Evolutionary conservation across 129 eudicot species (phyloP), one percentile per base, ranked within the genome.

Genomic region (Cynara cardunculus): DNA sequence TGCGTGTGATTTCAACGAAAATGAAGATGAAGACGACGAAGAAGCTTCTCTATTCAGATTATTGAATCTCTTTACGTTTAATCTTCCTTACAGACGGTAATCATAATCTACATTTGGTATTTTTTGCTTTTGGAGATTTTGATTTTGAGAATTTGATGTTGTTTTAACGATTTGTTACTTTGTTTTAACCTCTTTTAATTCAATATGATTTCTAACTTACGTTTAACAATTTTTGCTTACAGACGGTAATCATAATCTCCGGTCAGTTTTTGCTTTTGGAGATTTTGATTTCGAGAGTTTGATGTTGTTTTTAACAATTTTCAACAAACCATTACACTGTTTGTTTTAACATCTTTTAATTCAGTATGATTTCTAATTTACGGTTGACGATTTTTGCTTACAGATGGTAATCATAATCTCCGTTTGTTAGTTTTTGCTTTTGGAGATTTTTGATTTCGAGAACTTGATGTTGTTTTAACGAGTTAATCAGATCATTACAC

Each of bases 361-460:
- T 71, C 16, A 16, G 13, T 14, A 3, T 16, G 19, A 46, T 46
- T 46, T 46, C 59, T 46, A 0, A 13, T 22, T 65, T 70, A 30
- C 65, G 25, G 61, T 25, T 65, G 30, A 24, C 39, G 8, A 34
- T 34, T 25, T 49, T 66, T 66, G 25, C 37, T 37, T 77, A 8
- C 81, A 44, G 16, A 72, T 25, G 70, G 75, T 80, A 80, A 35
- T 81, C 53, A 74, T n/a, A 24, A 69, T 75, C 26, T 82, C 25
- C 41, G 16, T 68, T 49, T 41, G 6, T 12, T 75, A 18, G 0
- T 22, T 75, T 74, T 67, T 62, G 24, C 26, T 46, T 22, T 44
- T 18, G 24, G n/a, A 21, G 32, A 24, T 1, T 39, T 21, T 21
- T 41, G 71, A 31, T 67, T 61, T 46, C 27, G 76, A 30, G 37